Evolutionary conservation across 768 basidiomycete genomes (phyloP), one percentile per base, ranked within the genome.

Genomic region (Heimioporus sp.): DNA sequence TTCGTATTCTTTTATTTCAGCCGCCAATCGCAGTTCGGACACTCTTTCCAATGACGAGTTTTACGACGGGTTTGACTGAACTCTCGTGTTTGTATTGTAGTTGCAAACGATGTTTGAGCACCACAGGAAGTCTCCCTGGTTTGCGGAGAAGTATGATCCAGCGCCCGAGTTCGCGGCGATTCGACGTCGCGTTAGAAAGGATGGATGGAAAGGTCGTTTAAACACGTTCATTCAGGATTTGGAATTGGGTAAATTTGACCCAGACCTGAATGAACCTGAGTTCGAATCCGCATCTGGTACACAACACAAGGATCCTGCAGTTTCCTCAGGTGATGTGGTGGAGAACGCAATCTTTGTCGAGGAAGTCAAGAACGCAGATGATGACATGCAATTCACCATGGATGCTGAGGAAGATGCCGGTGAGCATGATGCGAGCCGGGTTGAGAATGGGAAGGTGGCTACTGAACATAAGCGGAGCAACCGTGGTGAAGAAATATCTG

Each of bases 61-160:
- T 38, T 34, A 36, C 41, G 48, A 16, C 38, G 47, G 48, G 49
- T 46, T 55, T 63, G 50, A 53, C 67, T 67, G 52, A 69, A 57
- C 47, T 49, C 32, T 50, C 56, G 56, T 65, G 63, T 64, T 68
- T 70, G 70, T 74, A 72, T 73, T 78, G 68, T 80, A 98, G 94
- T 83, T 96, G 65, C 91, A 92, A 76, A 88, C 89, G 51, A 88
- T 98, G 80, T 97, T 92, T 79, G 89, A 97, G 32, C 89, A 92
- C 72, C 95, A 98, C 76, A 83, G 86, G 72, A 87, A 88, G 65
- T 92, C 91, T n/a, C 87, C 92, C 13, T 98, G 95, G 95, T 98
- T 97, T 76, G 82, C 85, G 50, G 95, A 98, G 78, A 91, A 92
- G 70, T 98, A 98, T 75, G 91, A 93, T 55, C 87, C 87, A 51